Base-by-base conservation (phyloP, 129 eudicot species). In the Tagetes patula region DNA sequence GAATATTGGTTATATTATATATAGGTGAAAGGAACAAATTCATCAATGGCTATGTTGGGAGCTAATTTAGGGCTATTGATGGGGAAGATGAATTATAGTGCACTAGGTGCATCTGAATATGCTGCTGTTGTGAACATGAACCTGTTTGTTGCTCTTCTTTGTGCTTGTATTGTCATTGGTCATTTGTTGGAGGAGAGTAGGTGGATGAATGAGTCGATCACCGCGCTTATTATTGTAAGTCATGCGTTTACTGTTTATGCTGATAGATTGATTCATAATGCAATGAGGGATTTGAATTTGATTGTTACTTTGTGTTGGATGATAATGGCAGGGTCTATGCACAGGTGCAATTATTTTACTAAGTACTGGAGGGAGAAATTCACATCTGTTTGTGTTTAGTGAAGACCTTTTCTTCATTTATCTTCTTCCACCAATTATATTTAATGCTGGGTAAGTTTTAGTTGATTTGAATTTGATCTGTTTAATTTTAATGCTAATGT, bases 381-480 rank as follows among this genome's bases (percentile, higher is more conserved):
- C 97, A 1, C 97, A 75, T 74, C 74, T 91, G 31, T 73, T 91
- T 81, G 96, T 88, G 43, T 91, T 91, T 83, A 88, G 92, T 46
- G 97, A 88, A 80, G 96, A 91, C 71, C 89, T 91, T 59, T 88
- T 88, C 88, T 91, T 91, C 76, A 88, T 88, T 47, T 91, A 91
- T 80, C 96, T 91, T 73, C 96, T 91, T 74, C 97, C 97, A 5
- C 97, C 97, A 0, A 91, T 91, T 82, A 91, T 91, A 32, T 91
- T 91, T 43, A 91, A 91, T 77, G 97, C 96, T 8, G 97, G 97
- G 97, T 91, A 83, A 53, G 87, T 68, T 65, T 48, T 38, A 13
- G 59, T 71, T 64, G 4, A 53, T 64, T 10, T 78, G 45, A 9
- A 36, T 71, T n/a, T 71, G 60, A 71, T 27, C 27, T 53, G 49